Conservation (phyloP, 106 monocot genomes). For the Chionographis japonica region DNA sequence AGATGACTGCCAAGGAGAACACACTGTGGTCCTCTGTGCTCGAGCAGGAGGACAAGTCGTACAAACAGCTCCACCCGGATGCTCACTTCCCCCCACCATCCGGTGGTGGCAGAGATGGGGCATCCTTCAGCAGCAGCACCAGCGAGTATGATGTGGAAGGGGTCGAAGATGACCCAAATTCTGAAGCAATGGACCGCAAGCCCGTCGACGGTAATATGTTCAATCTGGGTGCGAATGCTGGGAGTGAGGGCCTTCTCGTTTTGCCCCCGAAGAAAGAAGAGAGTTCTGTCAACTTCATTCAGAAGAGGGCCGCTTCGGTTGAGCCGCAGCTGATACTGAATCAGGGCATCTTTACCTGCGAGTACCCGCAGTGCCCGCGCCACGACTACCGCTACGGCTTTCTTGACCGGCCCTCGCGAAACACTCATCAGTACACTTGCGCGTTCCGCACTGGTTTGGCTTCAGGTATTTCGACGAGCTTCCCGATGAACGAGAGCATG, state of each 20-base stretch:
- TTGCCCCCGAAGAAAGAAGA: slow-evolving; percentile 23
- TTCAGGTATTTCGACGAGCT: slow-evolving; percentile 1
- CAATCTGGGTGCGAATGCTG: background rate
- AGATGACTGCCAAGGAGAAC: slow-evolving; percentile 31
- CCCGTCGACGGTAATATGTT: background rate
- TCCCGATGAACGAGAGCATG: slow-evolving; percentile 46
- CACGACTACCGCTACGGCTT: slow-evolving; percentile 21
- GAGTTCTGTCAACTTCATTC: slow-evolving; percentile 27
- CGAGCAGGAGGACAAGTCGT: slow-evolving; percentile 44
- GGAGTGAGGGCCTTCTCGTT: background rate
- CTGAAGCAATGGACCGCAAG: slow-evolving; percentile 8
- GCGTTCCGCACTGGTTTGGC: slow-evolving; percentile 17
- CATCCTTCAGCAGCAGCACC: slow-evolving; percentile 24
- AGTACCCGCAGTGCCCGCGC: slow-evolving; percentile 25
- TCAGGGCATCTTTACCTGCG: slow-evolving; percentile 26
- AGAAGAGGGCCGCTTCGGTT: slow-evolving; percentile 22
- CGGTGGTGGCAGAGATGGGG: slow-evolving; percentile 1
- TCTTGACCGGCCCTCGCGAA: slow-evolving; percentile 24
- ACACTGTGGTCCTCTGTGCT: slow-evolving; percentile 18
- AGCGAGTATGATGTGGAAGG: slow-evolving; percentile 54
- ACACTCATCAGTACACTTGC: slow-evolving; percentile 38
- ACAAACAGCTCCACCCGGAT: slow-evolving; percentile 32
- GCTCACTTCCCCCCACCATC: slow-evolving; percentile 13
- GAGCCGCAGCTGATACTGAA: slow-evolving; percentile 17
- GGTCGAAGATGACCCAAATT: slow-evolving; percentile 8